Base-by-base conservation (phyloP, 1,139 yeast species). In the Taphrina communis region DNA sequence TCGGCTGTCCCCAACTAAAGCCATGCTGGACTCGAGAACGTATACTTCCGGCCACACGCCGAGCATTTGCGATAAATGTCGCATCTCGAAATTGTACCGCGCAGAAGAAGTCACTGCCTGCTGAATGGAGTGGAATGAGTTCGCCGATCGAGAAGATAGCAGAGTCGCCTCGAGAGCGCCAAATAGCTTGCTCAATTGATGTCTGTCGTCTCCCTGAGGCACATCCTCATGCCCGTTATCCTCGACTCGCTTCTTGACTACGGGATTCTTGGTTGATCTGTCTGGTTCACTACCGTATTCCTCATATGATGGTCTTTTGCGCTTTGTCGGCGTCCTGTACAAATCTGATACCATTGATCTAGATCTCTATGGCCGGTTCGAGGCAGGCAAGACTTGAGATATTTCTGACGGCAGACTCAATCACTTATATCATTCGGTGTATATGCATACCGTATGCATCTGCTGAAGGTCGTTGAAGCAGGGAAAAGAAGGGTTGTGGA, bases 101-200 rank as follows among this genome's bases (percentile, higher is more conserved):
- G 67, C 67, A 1, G 67, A 55, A 25, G 51, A 38, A 7, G 61
- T 19, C 21, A 63, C 67, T 7, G 67, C 67, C n/a, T 21, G 52
- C 31, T 63, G 61, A 5, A 63, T 44, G 21, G 53, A 35, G 56
- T 63, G 67, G 44, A 63, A 63, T 3, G 56, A 53, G 11, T 46
- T 44, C 4, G 55, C 53, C 6, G 67, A 63, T 8, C 51, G 46
- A n/a, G 61, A 44, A 4, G 67, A 56, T 6, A 63, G 61, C n/a
- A 63, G n/a, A 5, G 67, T 46, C 25, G 67, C 53, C 39, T 63
- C 67, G 50, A 63, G 46, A 17, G 67, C 67, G 31, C 42, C 36
- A 21, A 63, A 63, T n/a, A 63, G 61, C n/a, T 36, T 52, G 14
- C 31, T 31, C 59, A 62, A 50, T n/a, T 21, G 53, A 2, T 36